Evolutionary conservation across 1,284 basidiomycete species (phyloP).

Genomic region (Volvariella surrecta): DNA sequence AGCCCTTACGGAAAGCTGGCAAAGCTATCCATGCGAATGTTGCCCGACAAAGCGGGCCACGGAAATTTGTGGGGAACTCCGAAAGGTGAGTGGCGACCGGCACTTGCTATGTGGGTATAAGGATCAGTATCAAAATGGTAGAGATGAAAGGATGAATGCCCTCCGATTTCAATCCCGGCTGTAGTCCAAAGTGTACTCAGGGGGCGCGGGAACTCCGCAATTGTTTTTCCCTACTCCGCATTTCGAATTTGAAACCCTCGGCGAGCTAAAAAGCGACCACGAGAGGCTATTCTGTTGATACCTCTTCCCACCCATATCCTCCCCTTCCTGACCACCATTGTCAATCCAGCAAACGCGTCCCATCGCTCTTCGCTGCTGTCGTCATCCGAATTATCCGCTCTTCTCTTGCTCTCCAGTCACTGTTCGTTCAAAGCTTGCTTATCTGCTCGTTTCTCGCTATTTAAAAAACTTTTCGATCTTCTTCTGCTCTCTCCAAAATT

Average conservation of each 20-base stretch:
- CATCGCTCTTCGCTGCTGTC: conserved; percentile 16
- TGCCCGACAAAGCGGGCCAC: too few relatives aligned
- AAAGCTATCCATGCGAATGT: background rate
- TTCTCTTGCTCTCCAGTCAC: conserved; percentile 28
- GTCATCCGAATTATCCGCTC: conserved; percentile 19
- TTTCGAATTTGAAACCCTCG: conserved; percentile 24
- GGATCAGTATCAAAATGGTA: too few relatives aligned
- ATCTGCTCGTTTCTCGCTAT: conserved; percentile 8
- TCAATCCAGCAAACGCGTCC: conserved; percentile 10
- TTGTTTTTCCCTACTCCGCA: conserved; percentile 24
- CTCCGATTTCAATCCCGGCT: too few relatives aligned
- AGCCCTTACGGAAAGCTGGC: background rate
- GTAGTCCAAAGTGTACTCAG: conserved; percentile 9
- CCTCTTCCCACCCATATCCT: conserved; percentile 10
- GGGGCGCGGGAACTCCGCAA: conserved; percentile 26
- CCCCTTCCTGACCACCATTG: background rate
- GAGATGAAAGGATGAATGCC: too few relatives aligned
- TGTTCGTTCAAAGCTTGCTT: conserved; percentile 23
- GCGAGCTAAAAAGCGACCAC: conserved; percentile 14
- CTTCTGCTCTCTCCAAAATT: conserved; percentile 7
- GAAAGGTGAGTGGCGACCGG: too few relatives aligned
- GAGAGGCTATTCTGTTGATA: conserved; percentile 3
- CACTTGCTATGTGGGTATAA: too few relatives aligned
- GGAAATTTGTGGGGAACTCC: too few relatives aligned
- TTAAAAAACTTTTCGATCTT: conserved; percentile 1